Conservation (phyloP, 768 basidiomycete species). For the Epithele typhae region DNA sequence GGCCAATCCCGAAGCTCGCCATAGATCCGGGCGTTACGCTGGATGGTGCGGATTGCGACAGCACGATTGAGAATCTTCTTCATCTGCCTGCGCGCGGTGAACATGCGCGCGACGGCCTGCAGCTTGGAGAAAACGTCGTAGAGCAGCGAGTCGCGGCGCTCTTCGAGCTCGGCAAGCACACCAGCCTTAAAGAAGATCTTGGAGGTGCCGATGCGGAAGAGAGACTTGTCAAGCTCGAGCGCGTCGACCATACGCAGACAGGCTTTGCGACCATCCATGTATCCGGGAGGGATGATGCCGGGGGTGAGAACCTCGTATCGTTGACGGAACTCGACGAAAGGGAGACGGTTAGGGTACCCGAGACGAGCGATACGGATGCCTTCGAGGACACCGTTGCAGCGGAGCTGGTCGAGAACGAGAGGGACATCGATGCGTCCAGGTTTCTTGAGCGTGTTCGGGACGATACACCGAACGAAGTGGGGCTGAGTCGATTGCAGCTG, state of each 20-base stretch:
- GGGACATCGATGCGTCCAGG: conserved; percentile 91
- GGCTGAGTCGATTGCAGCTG: conserved; percentile 94
- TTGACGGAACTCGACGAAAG: conserved; percentile 96
- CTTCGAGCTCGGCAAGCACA: conserved; percentile 93
- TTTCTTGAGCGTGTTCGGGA: conserved; percentile 89
- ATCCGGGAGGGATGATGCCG: conserved; percentile 88
- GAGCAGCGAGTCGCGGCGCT: conserved; percentile 81
- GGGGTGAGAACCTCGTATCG: conserved; percentile 96
- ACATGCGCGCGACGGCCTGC: conserved; percentile 84
- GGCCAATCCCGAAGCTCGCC: conserved; percentile 92
- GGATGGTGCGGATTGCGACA: conserved; percentile 85
- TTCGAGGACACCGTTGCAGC: conserved; percentile 98
- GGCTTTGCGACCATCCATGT: conserved; percentile 97
- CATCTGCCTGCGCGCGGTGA: conserved; percentile 83
- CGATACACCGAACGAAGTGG: conserved; percentile 97
- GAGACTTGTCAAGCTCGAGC: conserved; percentile 78
- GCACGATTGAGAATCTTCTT: conserved; percentile 94
- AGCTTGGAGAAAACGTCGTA: conserved; percentile 86
- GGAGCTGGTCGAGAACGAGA: conserved; percentile 90
- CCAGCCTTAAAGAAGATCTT: conserved; percentile 99
- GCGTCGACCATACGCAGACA: conserved; percentile 87
- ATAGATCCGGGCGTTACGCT: conserved; percentile 90
- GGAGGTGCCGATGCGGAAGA: conserved; percentile 90
- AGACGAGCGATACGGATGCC: conserved; percentile 97
- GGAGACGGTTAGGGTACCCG: conserved; percentile 94